Conservation (phyloP, 306 rosid species). For the Trichosanthes cucumerina region DNA sequence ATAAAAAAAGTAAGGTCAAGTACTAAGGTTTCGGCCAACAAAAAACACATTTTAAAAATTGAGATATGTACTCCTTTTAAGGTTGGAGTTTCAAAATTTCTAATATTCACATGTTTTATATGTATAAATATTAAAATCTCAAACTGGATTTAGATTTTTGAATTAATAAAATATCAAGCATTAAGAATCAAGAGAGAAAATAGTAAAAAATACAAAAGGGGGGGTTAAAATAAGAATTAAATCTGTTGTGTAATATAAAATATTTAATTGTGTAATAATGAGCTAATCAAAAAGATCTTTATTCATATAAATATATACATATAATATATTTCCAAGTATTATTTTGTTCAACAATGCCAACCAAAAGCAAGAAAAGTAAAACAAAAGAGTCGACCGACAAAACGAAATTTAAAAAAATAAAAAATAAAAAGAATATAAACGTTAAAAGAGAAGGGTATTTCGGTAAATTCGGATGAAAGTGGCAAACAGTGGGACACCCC, state of each 20-base stretch:
- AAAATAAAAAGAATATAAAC: background rate
- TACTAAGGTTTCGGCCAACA: too few relatives aligned
- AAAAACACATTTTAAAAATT: background rate
- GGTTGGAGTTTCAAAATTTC: background rate
- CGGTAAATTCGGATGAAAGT: background rate
- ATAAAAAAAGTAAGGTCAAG: too few relatives aligned
- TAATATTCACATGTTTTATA: background rate
- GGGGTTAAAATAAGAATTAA: background rate
- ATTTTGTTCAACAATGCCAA: background rate
- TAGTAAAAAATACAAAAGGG: background rate
- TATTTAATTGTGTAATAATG: background rate
- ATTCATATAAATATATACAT: background rate
- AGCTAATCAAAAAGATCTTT: background rate
- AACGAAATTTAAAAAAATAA: background rate
- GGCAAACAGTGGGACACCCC: conserved; percentile 5
- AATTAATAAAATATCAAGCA: background rate
- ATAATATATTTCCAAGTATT: background rate
- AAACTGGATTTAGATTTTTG: background rate
- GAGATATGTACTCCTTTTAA: background rate
- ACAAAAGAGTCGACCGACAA: conserved; percentile 5
- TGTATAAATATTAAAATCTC: background rate
- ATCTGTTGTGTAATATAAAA: background rate
- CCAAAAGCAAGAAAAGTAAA: background rate
- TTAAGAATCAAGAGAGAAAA: background rate
- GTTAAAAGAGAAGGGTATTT: background rate